Conservation (phyloP, 2,329 filamentous ascomycete species). For the Colletotrichum sp. region DNA sequence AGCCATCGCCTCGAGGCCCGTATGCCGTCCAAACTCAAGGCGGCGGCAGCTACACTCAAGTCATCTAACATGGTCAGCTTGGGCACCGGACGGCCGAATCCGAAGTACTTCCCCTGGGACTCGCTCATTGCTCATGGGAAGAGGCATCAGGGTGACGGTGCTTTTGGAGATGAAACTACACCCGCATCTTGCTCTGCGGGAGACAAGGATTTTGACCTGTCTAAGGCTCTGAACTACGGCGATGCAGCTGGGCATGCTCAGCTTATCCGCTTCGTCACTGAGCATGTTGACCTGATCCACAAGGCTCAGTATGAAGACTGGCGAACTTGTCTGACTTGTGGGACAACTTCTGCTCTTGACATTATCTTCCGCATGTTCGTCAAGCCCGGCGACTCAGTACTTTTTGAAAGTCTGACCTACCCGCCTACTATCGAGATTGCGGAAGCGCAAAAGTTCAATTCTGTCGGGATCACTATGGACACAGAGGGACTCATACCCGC, state of each 20-base stretch:
- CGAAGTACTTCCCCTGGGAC: neutral
- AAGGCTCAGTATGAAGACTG: neutral
- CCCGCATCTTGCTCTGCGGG: rapidly evolving
- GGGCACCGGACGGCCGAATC: neutral
- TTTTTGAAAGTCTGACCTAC: neutral
- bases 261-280: neutral
- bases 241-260: neutral
- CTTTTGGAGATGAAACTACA: neutral
- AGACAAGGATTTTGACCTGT: neutral
- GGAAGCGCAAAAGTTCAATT: neutral
- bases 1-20: neutral
- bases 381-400: neutral
- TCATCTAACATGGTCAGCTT: neutral
- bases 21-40: neutral
- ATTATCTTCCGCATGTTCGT: neutral
- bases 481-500: neutral
- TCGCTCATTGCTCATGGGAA: neutral
- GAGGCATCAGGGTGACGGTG: neutral
- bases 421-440: neutral
- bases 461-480: neutral
- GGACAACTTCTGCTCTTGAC: neutral
- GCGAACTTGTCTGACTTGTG: neutral
- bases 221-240: neutral
- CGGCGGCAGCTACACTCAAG: neutral
- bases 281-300: neutral